Evolutionary conservation across 148 eudicot species (phyloP).

Genomic region (Polygonum aviculare): DNA sequence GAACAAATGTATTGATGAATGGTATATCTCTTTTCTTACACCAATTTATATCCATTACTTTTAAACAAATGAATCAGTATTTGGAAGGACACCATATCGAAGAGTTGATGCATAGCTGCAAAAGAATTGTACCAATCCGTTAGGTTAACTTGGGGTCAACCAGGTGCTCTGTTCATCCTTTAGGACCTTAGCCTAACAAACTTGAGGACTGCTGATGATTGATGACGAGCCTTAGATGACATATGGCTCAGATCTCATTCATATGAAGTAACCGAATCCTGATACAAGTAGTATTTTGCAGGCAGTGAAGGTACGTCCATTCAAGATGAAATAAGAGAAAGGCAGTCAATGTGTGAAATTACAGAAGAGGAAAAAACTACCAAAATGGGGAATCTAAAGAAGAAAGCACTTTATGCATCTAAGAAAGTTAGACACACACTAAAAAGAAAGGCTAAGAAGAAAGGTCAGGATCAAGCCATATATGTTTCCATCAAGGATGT

Average conservation of each 20-base stretch:
- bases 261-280: not conserved
- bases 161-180: not conserved
- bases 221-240: not conserved
- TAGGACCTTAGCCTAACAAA: not conserved
- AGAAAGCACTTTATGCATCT: constrained; percentile 14
- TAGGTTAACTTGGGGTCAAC: not conserved
- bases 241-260: not conserved
- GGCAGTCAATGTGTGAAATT: not conserved
- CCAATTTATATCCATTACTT: no score
- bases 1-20: not conserved
- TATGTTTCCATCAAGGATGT: constrained; percentile 12
- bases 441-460: constrained; percentile 13
- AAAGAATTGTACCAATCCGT: not conserved
- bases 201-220: not conserved
- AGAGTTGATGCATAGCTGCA: not conserved
- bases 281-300: not conserved
- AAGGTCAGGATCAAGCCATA: not conserved
- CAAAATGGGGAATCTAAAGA: constrained; percentile 8
- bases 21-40: no score
- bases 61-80: no score
- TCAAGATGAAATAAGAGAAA: constrained; percentile 5
- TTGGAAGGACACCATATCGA: no score
- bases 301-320: not conserved
- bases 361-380: constrained; percentile 9
- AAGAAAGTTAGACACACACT: constrained; percentile 11